Conservation (phyloP, 2,329 filamentous ascomycete species). For the Aphanoascus verrucosus region DNA sequence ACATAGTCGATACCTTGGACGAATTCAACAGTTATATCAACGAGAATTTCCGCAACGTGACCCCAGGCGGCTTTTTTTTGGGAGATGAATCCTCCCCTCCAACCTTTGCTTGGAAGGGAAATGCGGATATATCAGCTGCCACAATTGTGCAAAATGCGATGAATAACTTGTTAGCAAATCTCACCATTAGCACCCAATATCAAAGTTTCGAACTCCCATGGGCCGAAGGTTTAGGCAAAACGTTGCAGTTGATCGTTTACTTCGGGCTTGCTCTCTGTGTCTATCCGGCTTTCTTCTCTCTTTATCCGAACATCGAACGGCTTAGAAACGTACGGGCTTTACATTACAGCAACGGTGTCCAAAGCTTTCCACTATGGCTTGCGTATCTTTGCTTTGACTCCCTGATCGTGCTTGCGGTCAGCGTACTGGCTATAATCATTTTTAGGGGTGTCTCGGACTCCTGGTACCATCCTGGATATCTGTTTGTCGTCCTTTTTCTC, state of each 20-base stretch:
- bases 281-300: conserved; percentile 74
- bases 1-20: conserved; percentile 49
- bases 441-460: conserved; percentile 52
- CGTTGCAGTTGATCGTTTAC: conserved; percentile 70
- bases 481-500: conserved; percentile 70
- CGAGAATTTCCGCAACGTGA: conserved; percentile 54
- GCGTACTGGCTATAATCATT: conserved; percentile 56
- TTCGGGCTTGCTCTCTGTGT: conserved; percentile 66
- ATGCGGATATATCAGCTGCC: conserved; percentile 45
- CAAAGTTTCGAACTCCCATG: conserved; percentile 66
- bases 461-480: conserved; percentile 70
- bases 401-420: conserved; percentile 55
- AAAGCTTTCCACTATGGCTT: conserved; percentile 70
- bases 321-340: conserved; percentile 68
- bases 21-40: conserved; percentile 59
- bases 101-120: conserved; percentile 59
- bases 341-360: conserved; percentile 85
- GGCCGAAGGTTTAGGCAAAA: conserved; percentile 56
- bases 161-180: conserved; percentile 55
- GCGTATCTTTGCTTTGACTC: conserved; percentile 78
- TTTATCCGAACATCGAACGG: conserved; percentile 81
- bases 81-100: conserved; percentile 50
- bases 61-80: conserved; percentile 71
- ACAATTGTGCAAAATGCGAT: conserved; percentile 51
- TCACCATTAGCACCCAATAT: conserved; percentile 60